Evolutionary conservation across 345 rosid species (phyloP), one percentile per base, ranked within the genome.

Genomic region (Fremontodendron californicum): DNA sequence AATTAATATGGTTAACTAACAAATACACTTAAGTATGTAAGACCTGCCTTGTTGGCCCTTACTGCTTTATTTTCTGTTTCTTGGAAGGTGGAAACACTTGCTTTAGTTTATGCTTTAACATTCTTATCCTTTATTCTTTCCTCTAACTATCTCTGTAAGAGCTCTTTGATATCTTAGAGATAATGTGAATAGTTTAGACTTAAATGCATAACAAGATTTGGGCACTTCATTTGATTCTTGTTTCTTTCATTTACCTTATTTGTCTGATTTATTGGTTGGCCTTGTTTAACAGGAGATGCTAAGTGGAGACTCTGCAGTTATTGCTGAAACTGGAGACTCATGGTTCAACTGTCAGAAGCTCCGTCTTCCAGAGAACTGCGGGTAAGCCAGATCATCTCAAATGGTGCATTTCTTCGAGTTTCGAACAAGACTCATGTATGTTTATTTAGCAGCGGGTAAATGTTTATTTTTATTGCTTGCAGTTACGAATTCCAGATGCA

Each of bases 281-380:
- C 76, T 43, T 31, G 16, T 55, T 67, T 48, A 76, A 74, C 80
- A 90, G 94, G 88, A 72, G 45, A 79, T 91, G 86, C 81, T 91
- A 55, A 54, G 85, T 54, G 87, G 88, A 51, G 83, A 85, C 40
- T 75, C 79, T 72, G 93, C 95, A 37, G 88, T 91, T 39, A 89
- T 91, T 69, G 85, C 95, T 43, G 95, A 91, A 83, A 91, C 95
- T 27, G 95, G 95, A 55, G 94, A 91, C 70, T 91, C 95, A 6
- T 91, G 95, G 95, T 91, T 91, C 77, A 91, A 91, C 77, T 91
- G 95, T 77, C 95, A 89, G 85, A 91, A 91, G 67, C 95, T 91
- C 75, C 87, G 71, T 69, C 88, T 91, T 51, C 93, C 95, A 3
- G 89, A 86, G 85, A 88, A 87, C 70, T 91, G 95, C 18, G 90